These are phyloP conservation scores for Sutorius australiensis DNA, from an alignment of 768 basidiomycete species.

Conservation along the genomic window DNA sequence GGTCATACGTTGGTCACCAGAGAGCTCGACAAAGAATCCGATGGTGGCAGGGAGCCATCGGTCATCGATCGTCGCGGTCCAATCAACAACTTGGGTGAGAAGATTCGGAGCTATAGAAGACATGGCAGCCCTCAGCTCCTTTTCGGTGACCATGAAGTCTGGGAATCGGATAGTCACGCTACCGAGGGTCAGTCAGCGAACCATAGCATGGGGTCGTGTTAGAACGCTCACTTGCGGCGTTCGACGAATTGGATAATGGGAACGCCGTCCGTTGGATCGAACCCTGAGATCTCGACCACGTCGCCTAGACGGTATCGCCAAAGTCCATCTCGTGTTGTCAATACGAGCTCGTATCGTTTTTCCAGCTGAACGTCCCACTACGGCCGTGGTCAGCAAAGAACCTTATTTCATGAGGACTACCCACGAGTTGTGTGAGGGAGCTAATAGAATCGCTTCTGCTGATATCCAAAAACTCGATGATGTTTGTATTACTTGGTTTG, in stretches of 20 bases:
- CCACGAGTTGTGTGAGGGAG: constrained; percentile 1
- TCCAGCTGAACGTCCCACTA: constrained; percentile 19
- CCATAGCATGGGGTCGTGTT: too few relatives aligned
- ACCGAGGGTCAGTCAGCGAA: background rate
- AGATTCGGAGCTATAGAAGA: background rate
- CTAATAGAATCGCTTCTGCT: background rate
- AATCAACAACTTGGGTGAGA: constrained; percentile 5
- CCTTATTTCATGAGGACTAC: background rate
- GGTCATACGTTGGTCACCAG: background rate
- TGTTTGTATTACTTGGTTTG: background rate
- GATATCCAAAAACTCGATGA: constrained; percentile 18
- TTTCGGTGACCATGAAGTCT: constrained; percentile 11
- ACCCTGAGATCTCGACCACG: constrained; percentile 19
- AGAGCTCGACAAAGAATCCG: constrained; percentile 17
- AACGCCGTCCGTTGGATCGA: constrained; percentile 14
- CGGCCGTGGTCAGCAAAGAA: background rate
- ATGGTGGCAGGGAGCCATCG: constrained; percentile 5
- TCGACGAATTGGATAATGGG: constrained; percentile 18
- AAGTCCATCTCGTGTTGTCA: constrained; percentile 17
- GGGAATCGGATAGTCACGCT: constrained; percentile 9
- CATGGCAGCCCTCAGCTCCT: constrained; percentile 8
- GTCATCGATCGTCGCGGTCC: constrained; percentile 13
- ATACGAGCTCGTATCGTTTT: constrained; percentile 16
- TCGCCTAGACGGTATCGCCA: constrained; percentile 24
- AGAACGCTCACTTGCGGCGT: constrained; percentile 10